A percentile compares a stretch with the other conserved stretches of the same genome.
phyloP scores from a whole-genome alignment of 768 basidiomycete species.

The Nidula microcarpa region DNA sequence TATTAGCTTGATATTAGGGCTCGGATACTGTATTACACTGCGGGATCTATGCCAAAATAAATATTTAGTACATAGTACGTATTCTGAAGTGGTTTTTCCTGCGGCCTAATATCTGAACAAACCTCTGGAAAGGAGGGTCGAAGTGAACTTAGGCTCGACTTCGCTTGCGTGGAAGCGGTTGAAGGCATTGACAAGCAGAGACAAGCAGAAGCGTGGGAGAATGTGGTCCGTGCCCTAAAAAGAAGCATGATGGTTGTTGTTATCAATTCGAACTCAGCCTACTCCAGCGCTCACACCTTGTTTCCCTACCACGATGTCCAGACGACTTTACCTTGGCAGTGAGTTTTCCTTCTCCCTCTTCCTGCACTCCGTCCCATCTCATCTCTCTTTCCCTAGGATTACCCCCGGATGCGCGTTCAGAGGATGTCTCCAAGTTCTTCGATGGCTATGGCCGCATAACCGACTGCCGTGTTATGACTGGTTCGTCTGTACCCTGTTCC shows the following conservation, averaged over 20 bases:
- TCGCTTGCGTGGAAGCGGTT: no score
- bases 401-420: conserved; percentile 78
- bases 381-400: conserved; percentile 46
- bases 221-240: conserved; percentile 40
- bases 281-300: conserved; percentile 23
- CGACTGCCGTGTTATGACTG: conserved; percentile 94
- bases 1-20: not conserved
- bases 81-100: no score
- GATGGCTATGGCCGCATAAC: conserved; percentile 86
- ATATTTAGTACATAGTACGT: conserved; percentile 6
- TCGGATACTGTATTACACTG: no score
- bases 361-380: not conserved
- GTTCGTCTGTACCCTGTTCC: conserved; percentile 34
- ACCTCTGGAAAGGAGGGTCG: no score
- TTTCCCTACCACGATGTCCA: conserved; percentile 59
- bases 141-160: no score
- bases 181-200: no score
- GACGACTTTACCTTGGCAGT: conserved; percentile 87
- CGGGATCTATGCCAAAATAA: conserved; percentile 4
- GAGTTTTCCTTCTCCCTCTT: conserved; percentile 19
- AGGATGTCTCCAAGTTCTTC: conserved; percentile 86
- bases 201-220: not conserved
- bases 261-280: conserved; percentile 44
- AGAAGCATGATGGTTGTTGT: conserved; percentile 16
- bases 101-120: no score